These are phyloP conservation scores for Gracilaria gracilis DNA, from an alignment of 23 red algal genomes.

Conservation along the genomic window DNA sequence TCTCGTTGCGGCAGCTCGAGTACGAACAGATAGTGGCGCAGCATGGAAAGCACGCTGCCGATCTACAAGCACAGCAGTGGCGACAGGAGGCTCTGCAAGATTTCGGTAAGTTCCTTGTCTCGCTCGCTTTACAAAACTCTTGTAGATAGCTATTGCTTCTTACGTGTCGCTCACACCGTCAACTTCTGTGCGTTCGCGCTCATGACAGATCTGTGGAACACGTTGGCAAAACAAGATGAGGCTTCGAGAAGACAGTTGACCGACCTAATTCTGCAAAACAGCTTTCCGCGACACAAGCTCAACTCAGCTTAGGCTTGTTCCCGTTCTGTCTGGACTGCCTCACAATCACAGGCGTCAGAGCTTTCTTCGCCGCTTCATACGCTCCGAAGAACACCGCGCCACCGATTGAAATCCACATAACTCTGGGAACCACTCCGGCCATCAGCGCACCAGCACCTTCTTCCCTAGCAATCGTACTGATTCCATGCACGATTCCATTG, in stretches of 20 bases:
- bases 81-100: constrained; percentile 23
- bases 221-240: constrained; percentile 3
- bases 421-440: constrained; percentile 80
- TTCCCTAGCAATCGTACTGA: constrained; percentile 83
- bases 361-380: constrained; percentile 80
- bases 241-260: constrained; percentile 2
- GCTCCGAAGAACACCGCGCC: constrained; percentile 98
- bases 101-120: constrained; percentile 19
- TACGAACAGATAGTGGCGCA: constrained; percentile 14
- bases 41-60: constrained; percentile 5
- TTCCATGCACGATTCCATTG: constrained; percentile 68
- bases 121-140: neutral
- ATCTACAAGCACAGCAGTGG: constrained; percentile 23
- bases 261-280: neutral
- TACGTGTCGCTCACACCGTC: neutral
- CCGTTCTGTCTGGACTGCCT: constrained; percentile 1
- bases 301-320: neutral
- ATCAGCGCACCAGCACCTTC: constrained; percentile 85
- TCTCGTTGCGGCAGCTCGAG: constrained; percentile 36
- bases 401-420: constrained; percentile 96
- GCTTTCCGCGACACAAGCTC: neutral
- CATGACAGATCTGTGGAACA: neutral
- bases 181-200: neutral
- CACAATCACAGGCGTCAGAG: constrained; percentile 28
- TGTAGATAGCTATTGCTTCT: neutral